Evolutionary conservation across 2,329 filamentous ascomycete species (phyloP).

Genomic region (Cercospora canescens): DNA sequence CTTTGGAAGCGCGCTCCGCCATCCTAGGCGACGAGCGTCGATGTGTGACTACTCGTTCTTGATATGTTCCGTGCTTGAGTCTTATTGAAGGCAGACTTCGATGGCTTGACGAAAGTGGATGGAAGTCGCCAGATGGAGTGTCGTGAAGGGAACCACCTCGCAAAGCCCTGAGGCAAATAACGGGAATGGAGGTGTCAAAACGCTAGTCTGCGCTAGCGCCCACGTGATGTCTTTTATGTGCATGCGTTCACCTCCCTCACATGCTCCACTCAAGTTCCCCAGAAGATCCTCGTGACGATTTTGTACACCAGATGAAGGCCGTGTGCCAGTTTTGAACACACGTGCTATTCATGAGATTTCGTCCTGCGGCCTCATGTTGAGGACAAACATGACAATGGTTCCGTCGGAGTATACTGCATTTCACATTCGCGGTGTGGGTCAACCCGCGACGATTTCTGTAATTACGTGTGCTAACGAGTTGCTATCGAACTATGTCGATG

Average conservation of each 20-base stretch:
- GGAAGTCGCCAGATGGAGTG: neutral
- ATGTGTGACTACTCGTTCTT: conserved; percentile 31
- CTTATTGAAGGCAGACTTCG: neutral
- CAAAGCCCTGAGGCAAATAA: conserved; percentile 1
- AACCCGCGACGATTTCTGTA: neutral
- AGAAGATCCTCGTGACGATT: neutral
- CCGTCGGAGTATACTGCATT: neutral
- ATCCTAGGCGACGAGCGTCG: conserved; percentile 27
- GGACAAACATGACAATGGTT: neutral
- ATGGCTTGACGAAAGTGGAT: neutral
- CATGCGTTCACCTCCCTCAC: neutral
- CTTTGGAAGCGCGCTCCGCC: neutral
- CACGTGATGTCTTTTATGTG: neutral
- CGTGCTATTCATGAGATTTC: neutral
- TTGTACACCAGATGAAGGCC: neutral
- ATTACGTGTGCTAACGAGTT: neutral
- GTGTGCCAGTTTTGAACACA: neutral
- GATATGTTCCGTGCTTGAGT: neutral
- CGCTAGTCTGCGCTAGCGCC: neutral
- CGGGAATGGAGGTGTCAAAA: neutral
- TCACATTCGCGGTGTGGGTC: neutral
- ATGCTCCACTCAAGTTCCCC: neutral
- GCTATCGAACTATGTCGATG: neutral
- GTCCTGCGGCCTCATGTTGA: neutral
- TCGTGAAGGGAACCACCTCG: neutral